Evolutionary conservation across 75 land plant species (phyloP), one percentile per base, ranked within the genome.

Genomic region (Gnetum montanum): DNA sequence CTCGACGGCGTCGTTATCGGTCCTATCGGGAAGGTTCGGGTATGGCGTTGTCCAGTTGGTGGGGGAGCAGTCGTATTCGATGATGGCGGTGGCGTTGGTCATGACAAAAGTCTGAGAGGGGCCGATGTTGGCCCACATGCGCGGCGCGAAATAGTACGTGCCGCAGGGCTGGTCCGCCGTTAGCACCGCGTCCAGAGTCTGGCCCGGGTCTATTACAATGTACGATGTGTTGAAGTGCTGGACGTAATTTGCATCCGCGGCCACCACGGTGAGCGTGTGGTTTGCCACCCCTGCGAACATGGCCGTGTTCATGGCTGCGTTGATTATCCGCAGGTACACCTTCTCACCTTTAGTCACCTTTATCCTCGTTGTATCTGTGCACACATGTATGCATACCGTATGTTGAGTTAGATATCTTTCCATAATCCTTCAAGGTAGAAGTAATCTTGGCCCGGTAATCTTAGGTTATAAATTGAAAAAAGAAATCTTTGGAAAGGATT

Each of bases 201-300:
- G 76, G 24, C 76, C 76, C 3, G 66, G 66, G 0, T 59, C 6
- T 3, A 68, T 34, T 11, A 60, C 20, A 7, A 73, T 31, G 6
- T 30, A 18, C 13, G 44, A 34, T 8, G 61, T 62, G 24, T 22
- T 40, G 46, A 44, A 67, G 11, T 71, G 76, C 44, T 62, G 48
- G 22, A 43, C 43, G 54, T 68, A 73, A 20, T 16, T 29, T 4
- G 53, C 66, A 33, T 73, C 76, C 30, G 43, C 29, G 1, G 45
- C 70, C 48, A 72, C 75, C 3, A 72, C 75, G 25, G 63, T 66
- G 19, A 72, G 43, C 4, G 29, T 33, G 46, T 72, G 75, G 28
- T 46, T 46, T 31, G 75, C 75, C 3, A 72, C 50, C 11, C 22
- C 34, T 23, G 69, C 41, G 49, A 62, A 68, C 11, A 58, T 19